Conservation (phyloP, 2,329 filamentous ascomycete species). For the Calonectria multiphialidica region DNA sequence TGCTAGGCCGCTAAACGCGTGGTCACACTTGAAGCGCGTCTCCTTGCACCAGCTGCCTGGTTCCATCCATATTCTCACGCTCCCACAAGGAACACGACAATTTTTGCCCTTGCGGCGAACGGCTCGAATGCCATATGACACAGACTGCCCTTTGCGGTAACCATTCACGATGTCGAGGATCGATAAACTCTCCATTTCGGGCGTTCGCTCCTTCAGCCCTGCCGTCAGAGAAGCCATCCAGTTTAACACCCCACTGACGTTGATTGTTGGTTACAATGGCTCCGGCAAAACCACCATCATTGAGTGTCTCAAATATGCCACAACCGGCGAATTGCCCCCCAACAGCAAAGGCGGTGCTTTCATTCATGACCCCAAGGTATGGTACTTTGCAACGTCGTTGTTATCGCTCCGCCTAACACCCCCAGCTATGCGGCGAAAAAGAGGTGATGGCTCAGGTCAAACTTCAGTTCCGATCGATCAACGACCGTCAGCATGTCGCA, state of each 20-base stretch:
- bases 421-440: conserved; percentile 81
- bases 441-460: conserved; percentile 94
- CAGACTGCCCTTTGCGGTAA: conserved; percentile 26
- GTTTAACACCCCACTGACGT: conserved; percentile 90
- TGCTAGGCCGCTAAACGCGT: conserved; percentile 13
- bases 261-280: conserved; percentile 97
- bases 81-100: background rate
- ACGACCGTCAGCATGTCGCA: conserved; percentile 83
- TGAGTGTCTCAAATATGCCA: conserved; percentile 98
- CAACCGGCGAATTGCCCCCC: conserved; percentile 91
- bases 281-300: conserved; percentile 99
- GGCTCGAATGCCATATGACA: background rate
- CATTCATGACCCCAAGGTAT: conserved; percentile 93
- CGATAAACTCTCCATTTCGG: conserved; percentile 88
- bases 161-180: conserved; percentile 76
- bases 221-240: conserved; percentile 81
- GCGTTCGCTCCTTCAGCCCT: conserved; percentile 87
- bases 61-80: background rate
- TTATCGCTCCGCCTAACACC: conserved; percentile 19
- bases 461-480: conserved; percentile 84
- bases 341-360: conserved; percentile 94
- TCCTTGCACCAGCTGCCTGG: background rate
- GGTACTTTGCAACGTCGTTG: background rate
- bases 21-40: conserved; percentile 6
- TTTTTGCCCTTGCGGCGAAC: background rate